Evolutionary conservation across 352 stramenopile species (phyloP), one percentile per base, ranked within the genome.

Genomic region (Phytophthora sansomeana): DNA sequence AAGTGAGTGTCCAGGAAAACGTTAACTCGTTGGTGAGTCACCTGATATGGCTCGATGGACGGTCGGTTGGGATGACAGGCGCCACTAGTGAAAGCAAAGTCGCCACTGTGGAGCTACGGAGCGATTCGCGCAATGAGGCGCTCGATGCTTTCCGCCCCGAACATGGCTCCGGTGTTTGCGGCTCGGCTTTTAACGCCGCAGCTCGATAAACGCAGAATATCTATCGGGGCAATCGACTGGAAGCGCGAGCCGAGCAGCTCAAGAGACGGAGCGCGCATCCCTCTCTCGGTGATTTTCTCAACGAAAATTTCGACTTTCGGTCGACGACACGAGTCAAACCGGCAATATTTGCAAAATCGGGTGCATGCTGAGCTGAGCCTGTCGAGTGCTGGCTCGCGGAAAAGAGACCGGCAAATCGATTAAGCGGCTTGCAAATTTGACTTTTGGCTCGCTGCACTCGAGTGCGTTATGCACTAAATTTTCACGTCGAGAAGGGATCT

Each of bases 91-190:
- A 69, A 69, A 64, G 30, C 19, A 38, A 16, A 6, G 26, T 13
- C 13, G 43, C n/a, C 29, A 41, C 29, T 16, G 28, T 26, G 21
- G 58, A 13, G 17, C 41, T 68, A 13, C 50, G 29, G 36, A 28
- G 67, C 42, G 57, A 67, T 63, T 71, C 67, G 67, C 54, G 61
- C 67, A 74, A 74, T 74, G 65, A 67, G 49, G 30, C 50, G 51
- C 44, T 65, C 51, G 63, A 61, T 32, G 47, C 28, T 61, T 26
- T 48, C 42, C 29, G 41, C 35, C 48, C 36, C 44, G 50, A n/a
- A 60, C 51, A 72, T 64, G 50, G 58, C 49, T 67, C 29, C 33
- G 17, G 26, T 65, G 51, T 53, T 61, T 63, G 44, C 52, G 44
- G 39, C 42, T 33, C 26, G 52, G 39, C 36, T n/a, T n/a, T 65